Evolutionary conservation across 2,329 filamentous ascomycete genomes (phyloP), one percentile per base, ranked within the genome.

Genomic region (Neofusicoccum kwambonambiense): DNA sequence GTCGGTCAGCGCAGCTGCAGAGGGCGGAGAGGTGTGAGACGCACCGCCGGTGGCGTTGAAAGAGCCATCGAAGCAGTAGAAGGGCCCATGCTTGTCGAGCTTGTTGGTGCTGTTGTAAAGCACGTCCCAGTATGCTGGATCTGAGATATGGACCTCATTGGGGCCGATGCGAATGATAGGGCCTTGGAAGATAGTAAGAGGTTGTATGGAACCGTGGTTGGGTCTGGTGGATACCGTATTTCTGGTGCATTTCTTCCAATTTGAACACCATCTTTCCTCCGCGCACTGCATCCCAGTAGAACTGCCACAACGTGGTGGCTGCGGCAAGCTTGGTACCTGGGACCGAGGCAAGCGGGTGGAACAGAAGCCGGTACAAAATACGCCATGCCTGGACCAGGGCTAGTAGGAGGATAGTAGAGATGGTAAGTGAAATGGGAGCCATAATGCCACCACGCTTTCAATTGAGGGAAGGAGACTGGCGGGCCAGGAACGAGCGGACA

Each of bases 151-250:
- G 7, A 76, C 64, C 68, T 76, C 74, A 49, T 72, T 62, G 6
- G 73, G 73, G 41, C 68, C 75, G 66, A 76, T 73, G 39, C 74
- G 73, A 1, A 75, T 70, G 15, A 76, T 72, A 0, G 73, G 74
- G 2, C 74, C 73, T 76, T 45, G 19, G 3, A 4, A n/a, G 41
- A 7, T 3, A 2, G 27, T 51, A 2, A 35, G 51, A 47, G 7
- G 19, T 6, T 17, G 44, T 11, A 17, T 35, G 27, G 6, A 13
- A 2, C 11, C 2, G 9, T 8, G 3, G 0, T 3, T 35, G 15
- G 31, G 3, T 3, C 5, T 8, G 49, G 15, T 35, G n/a, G 15
- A 42, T 62, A 41, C 69, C 69, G 56, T 74, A 74, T 64, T 65
- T 67, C 49, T 68, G 64, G 64, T 76, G 74, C 66, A 72, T 66